phyloP scores from a whole-genome alignment of 139 green algal genomes.

The Desmodesmus armatus region DNA sequence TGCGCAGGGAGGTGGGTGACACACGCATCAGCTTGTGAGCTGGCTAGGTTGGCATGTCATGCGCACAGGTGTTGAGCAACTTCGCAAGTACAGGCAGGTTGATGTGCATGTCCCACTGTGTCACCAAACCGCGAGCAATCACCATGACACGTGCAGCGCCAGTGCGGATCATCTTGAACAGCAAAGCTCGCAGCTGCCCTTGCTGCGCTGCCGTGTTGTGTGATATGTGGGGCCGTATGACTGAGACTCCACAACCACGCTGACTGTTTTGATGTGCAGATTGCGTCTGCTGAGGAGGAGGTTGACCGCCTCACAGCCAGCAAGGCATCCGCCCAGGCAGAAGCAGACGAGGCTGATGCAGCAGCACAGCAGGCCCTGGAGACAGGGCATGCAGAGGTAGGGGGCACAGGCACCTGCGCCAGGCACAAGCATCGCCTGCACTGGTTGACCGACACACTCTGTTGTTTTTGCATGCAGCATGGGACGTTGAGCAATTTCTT shows the following conservation, averaged over 20 bases:
- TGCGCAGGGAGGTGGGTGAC: constrained; percentile 39
- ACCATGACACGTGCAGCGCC: too few species aligned
- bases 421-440: too few species aligned
- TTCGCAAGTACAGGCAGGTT: too few species aligned
- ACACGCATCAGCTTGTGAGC: neutral
- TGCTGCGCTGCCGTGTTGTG: neutral
- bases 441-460: too few species aligned
- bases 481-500: too few species aligned
- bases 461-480: too few species aligned
- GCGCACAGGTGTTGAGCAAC: neutral
- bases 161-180: too few species aligned
- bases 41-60: neutral
- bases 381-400: constrained; percentile 45
- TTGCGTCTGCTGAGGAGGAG: constrained; percentile 27
- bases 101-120: too few species aligned
- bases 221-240: neutral
- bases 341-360: constrained; percentile 37
- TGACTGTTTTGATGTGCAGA: neutral
- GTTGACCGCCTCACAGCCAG: constrained; percentile 20
- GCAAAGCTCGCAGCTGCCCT: too few species aligned
- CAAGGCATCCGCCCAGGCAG: constrained; percentile 5
- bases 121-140: too few species aligned
- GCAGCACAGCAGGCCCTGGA: constrained; percentile 47
- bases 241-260: neutral
- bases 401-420: neutral